These are phyloP conservation scores for Globisporangium carolinianum DNA, from an alignment of 352 stramenopile species.

Conservation along the genomic window DNA sequence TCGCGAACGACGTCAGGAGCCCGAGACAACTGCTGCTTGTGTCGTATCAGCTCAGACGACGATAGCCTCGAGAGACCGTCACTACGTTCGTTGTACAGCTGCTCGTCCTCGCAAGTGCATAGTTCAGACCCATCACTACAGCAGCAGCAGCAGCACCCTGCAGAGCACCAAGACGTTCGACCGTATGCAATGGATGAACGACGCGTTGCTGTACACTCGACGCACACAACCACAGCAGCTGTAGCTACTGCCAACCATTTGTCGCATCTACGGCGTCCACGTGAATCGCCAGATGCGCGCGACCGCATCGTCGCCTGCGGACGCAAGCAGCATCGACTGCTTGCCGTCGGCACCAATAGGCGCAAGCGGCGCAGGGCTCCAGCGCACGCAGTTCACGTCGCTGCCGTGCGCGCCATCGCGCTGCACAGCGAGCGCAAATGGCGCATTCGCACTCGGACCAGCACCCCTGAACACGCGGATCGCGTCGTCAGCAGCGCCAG, in stretches of 20 bases:
- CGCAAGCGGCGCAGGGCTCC: conserved; percentile 32
- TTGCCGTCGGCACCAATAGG: conserved; percentile 10
- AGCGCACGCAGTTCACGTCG: conserved; percentile 82
- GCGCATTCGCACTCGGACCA: not conserved
- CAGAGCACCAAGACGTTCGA: too few relatives aligned
- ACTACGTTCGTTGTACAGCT: too few relatives aligned
- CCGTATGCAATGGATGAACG: too few relatives aligned
- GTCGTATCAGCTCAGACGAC: too few relatives aligned
- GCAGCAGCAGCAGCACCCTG: too few relatives aligned
- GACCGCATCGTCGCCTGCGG: conserved; percentile 49
- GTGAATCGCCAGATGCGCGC: conserved; percentile 67
- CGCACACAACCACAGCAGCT: too few relatives aligned
- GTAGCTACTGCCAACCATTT: not conserved
- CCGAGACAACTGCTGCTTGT: too few relatives aligned
- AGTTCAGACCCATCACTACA: too few relatives aligned
- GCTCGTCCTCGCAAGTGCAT: too few relatives aligned
- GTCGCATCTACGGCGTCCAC: conserved; percentile 2
- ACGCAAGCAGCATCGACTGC: conserved; percentile 55
- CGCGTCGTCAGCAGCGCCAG: conserved; percentile 86
- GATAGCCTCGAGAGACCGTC: too few relatives aligned
- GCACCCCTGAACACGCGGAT: conserved; percentile 73
- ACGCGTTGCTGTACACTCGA: too few relatives aligned
- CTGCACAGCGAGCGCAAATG: conserved; percentile 64
- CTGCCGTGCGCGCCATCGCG: conserved; percentile 55
- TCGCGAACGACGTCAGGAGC: too few relatives aligned